Conservation (phyloP, 108 stramenopile genomes). For the Conticribra weissflogii region DNA sequence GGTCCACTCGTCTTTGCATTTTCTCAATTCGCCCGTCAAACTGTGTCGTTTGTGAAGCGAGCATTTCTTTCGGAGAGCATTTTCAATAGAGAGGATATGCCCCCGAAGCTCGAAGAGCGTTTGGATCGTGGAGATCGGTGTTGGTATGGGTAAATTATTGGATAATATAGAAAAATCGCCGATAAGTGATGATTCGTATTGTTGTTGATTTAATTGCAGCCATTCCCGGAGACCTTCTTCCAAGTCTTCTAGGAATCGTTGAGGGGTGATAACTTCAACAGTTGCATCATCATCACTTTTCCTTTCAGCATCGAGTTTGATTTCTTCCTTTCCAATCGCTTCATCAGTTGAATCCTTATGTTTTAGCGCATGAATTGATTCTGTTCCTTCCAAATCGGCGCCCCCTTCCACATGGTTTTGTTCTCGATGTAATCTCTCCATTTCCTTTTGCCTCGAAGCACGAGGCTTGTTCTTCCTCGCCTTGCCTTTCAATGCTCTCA, state of each 20-base stretch:
- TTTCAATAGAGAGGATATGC: constrained; percentile 34
- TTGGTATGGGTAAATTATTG: constrained; percentile 8
- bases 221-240: constrained; percentile 25
- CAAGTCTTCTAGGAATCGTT: constrained; percentile 42
- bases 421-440: neutral
- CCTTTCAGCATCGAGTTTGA: constrained; percentile 17
- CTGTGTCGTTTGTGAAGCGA: constrained; percentile 29
- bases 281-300: neutral
- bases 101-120: constrained; percentile 15
- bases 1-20: constrained; percentile 30
- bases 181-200: neutral
- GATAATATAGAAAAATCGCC: neutral
- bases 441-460: neutral
- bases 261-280: constrained; percentile 25
- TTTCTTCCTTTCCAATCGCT: neutral
- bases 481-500: neutral
- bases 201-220: constrained; percentile 12
- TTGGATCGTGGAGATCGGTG: constrained; percentile 20
- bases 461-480: neutral
- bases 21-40: constrained; percentile 32
- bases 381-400: no score
- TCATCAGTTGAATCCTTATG: no score
- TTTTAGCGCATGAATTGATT: no score
- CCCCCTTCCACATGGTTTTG: neutral
- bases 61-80: constrained; percentile 31